Base-by-base conservation (phyloP, 2,329 filamentous ascomycete genomes). In the Aspergillus calidoustus region DNA sequence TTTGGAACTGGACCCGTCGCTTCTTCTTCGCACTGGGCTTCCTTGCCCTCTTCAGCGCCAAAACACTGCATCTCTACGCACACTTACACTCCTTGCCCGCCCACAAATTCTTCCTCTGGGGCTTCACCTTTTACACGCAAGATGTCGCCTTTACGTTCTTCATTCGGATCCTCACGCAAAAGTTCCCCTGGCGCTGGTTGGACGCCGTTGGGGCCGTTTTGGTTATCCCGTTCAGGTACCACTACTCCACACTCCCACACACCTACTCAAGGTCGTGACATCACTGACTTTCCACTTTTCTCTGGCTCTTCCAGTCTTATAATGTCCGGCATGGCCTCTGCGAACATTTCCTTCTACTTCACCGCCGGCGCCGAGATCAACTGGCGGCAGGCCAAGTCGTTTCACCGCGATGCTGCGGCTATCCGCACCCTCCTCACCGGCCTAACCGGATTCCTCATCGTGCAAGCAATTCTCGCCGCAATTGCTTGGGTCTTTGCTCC, bases 281-380 rank as follows among this genome's bases (percentile, higher is more conserved):
- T 22, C 34, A 41, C 34, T 41, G 34, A 41, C 34, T 41, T 15
- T 41, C 9, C 11, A 9, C 38, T 28, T 43, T 30, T n/a, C 2
- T 23, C 5, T 41, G 38, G 28, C 48, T 49, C 19, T 25, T n/a
- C 6, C 60, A 75, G 73, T 64, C 52, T 76, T 7, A 44, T 69
- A 11, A 68, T 76, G 56, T 75, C 72, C 19, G 70, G 68, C 44
- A 76, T 76, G 74, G 68, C 72, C 38, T 63, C 73, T 7, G 68
- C 74, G 34, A 76, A 75, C 52, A 68, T 67, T 52, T 76, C 73
- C 38, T 75, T 76, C 53, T 76, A 71, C 54, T 57, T 75, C 28
- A 69, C 71, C 13, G 75, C 71, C 41, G 74, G 74, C 7, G 73
- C 74, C 30, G 74, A 76, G 61, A 76, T 76, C 46, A 74, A 76